Evolutionary conservation across 2,329 filamentous ascomycete species (phyloP).

Genomic region (Fusarium agapanthi): DNA sequence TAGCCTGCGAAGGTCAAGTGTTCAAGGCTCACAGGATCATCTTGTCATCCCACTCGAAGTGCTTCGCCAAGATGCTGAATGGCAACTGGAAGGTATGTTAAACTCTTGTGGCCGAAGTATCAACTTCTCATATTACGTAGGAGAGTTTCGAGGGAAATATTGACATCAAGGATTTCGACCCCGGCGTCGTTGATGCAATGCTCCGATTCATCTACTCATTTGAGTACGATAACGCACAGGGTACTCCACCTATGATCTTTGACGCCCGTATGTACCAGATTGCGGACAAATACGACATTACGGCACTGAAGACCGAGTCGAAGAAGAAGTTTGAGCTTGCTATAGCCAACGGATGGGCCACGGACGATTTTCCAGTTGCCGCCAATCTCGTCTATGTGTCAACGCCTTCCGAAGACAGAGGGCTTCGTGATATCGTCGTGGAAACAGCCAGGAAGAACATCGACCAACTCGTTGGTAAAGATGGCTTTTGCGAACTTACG

Average conservation of each 20-base stretch:
- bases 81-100: slow-evolving; percentile 18
- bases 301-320: too few species aligned
- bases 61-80: neutral
- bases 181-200: neutral
- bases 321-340: too few species aligned
- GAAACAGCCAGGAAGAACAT: neutral
- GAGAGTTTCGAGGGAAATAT: neutral
- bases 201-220: neutral
- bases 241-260: neutral
- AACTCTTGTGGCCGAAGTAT: too few species aligned
- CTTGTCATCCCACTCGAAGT: neutral
- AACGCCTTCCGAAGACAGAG: neutral
- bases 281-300: neutral
- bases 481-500: too few species aligned
- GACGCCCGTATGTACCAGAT: neutral
- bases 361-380: neutral
- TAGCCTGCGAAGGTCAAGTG: neutral
- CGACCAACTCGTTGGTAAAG: neutral
- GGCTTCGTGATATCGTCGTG: neutral
- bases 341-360: too few species aligned
- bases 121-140: too few species aligned
- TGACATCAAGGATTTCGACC: neutral
- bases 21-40: slow-evolving; percentile 8
- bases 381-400: neutral
- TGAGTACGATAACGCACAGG: neutral